phyloP scores from a whole-genome alignment of 1,284 basidiomycete species.

The Volvariella volvacea region DNA sequence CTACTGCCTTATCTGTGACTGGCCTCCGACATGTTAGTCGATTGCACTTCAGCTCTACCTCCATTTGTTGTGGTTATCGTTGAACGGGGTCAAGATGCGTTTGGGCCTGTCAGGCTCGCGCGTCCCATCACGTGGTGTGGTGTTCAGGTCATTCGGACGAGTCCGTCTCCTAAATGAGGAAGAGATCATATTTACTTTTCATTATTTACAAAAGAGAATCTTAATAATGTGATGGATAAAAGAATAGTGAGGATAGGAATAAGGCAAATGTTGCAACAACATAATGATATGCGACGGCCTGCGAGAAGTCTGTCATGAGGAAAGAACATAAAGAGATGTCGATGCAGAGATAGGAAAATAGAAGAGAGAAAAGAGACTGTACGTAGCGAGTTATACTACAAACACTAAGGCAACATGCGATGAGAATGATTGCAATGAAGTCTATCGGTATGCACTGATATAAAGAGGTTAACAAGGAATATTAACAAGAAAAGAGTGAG shows the following conservation, averaged over 20 bases:
- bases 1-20: constrained; percentile 72
- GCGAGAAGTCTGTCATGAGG: too few species aligned
- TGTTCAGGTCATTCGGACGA: too few species aligned
- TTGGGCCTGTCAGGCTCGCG: too few species aligned
- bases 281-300: not conserved
- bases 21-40: constrained; percentile 60
- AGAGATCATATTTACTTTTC: too few species aligned
- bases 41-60: constrained; percentile 68
- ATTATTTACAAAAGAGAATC: not conserved
- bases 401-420: constrained; percentile 8
- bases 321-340: too few species aligned
- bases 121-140: too few species aligned
- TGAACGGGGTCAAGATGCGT: too few species aligned
- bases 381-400: constrained; percentile 10
- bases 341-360: not conserved
- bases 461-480: too few species aligned
- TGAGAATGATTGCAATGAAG: not conserved
- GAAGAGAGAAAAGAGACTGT: constrained; percentile 11
- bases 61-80: constrained; percentile 31
- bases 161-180: too few species aligned
- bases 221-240: not conserved
- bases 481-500: not conserved
- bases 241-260: too few species aligned
- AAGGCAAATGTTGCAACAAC: constrained; percentile 4
- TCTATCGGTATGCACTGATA: too few species aligned